Percentiles rank a stretch among this genome's conserved stretches.
Evolutionary conservation across 768 basidiomycete genomes (phyloP).

Genomic region (Boletus tomentosulus): DNA sequence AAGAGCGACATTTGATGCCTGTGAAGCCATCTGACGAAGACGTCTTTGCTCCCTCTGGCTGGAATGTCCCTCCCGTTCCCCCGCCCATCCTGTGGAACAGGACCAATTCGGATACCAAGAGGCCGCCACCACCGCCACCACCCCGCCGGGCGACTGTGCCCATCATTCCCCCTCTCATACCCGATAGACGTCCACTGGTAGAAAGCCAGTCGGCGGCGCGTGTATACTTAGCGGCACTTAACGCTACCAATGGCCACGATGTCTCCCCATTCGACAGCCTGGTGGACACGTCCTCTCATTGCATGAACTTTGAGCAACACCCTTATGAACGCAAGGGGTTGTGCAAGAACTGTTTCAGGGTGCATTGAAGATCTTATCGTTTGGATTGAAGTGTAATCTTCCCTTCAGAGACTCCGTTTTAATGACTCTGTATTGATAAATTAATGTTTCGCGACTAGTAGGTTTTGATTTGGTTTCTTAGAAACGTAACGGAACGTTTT

Average conservation of each 20-base stretch:
- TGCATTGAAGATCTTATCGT: conserved; percentile 29
- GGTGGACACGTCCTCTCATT: conserved; percentile 43
- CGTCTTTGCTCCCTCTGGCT: conserved; percentile 21
- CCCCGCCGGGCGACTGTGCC: conserved; percentile 44
- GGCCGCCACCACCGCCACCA: conserved; percentile 61
- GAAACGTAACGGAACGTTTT: not conserved
- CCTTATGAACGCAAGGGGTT: conserved; percentile 61
- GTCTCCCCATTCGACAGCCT: conserved; percentile 66
- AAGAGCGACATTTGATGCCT: conserved; percentile 34
- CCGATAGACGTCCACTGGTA: conserved; percentile 35
- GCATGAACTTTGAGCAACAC: conserved; percentile 59
- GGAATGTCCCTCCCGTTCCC: conserved; percentile 2
- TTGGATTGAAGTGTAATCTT: not conserved
- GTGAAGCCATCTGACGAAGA: conserved; percentile 25
- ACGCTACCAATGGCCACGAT: conserved; percentile 35
- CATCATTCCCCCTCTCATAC: conserved; percentile 41
- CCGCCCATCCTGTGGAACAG: conserved; percentile 21
- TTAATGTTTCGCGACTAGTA: not conserved
- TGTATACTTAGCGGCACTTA: conserved; percentile 27
- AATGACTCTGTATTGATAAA: not conserved
- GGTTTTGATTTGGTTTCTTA: not conserved
- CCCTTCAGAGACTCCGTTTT: not conserved
- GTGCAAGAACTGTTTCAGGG: conserved; percentile 64
- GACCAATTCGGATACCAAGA: conserved; percentile 30
- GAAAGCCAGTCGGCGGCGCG: conserved; percentile 14